Base-by-base conservation (phyloP, 768 basidiomycete genomes). In the Infundibulicybe gibba region DNA sequence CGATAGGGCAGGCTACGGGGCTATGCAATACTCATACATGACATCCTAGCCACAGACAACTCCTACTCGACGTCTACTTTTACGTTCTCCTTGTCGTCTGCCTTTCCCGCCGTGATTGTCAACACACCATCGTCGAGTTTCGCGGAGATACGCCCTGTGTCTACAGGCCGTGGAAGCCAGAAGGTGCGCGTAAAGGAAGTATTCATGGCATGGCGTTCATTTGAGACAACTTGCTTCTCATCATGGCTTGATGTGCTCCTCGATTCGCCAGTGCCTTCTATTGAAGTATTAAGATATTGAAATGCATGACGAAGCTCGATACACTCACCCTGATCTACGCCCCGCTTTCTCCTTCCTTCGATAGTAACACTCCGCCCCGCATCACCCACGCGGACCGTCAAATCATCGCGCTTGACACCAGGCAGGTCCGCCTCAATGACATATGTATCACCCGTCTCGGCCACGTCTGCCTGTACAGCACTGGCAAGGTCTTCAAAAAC, bases 371-470 rank as follows among this genome's bases (percentile, higher is more conserved):
- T 87, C 47, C 78, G 73, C 2, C 86, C 87, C 13, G 75, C 78
- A 47, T 88, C 83, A 8, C 85, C 85, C 48, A 90, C 70, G 6
- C 79, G 74, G 43, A 90, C 75, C 46, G 87, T 76, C 8, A 90
- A 59, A 55, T 89, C 81, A 54, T 90, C 87, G 68, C 83, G 88
- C 61, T 79, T 82, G 20, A 90, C 80, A 1, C 88, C 87, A 16
- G 88, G 89, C 20, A 91, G 57, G 56, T 91, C 89, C 1, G 87
- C 86, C 56, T 90, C 84, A 35, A 91, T 67, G 43, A 87, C 51
- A 53, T 85, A 90, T 34, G 72, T 68, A 60, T 81, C 71, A 1
- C 75, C 79, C 48, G 82, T 75, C 53, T 91, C 88, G 3, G 74
- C 70, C 6, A 90, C 62, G 52, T 91, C 87, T 70, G 0, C 82